A percentile compares a stretch with the other conserved stretches of the same genome.
These are phyloP conservation scores for Halenospora varia DNA, from an alignment of 495 filamentous ascomycete species.

Conservation along the genomic window DNA sequence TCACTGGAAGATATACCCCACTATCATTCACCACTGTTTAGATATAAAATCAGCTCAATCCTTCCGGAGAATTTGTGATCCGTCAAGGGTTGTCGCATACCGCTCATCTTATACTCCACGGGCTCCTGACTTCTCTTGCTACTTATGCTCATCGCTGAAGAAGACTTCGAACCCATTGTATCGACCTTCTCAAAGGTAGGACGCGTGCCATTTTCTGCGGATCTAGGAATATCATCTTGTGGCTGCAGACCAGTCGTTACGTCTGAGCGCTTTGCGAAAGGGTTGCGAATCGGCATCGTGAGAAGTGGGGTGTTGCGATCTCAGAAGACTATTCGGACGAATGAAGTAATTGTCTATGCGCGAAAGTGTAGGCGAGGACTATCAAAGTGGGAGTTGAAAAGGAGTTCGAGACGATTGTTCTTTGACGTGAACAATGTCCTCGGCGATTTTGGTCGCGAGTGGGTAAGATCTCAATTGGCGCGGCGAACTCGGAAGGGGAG, in stretches of 20 bases:
- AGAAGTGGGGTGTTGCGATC: constrained; percentile 2
- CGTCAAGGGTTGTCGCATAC: constrained; percentile 41
- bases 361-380: background rate
- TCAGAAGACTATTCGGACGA: background rate
- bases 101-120: constrained; percentile 78
- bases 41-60: background rate
- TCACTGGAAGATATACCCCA: constrained; percentile 92
- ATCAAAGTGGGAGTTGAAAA: background rate
- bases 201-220: constrained; percentile 36
- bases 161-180: constrained; percentile 50
- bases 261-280: constrained; percentile 58
- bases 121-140: constrained; percentile 53
- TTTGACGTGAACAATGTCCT: background rate
- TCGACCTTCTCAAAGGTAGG: constrained; percentile 50
- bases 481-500: background rate
- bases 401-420: too few species aligned
- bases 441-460: background rate
- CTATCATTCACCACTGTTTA: constrained; percentile 87
- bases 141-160: constrained; percentile 59
- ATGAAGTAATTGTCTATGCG: background rate
- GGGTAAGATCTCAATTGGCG: background rate
- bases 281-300: constrained; percentile 75
- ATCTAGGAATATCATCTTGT: constrained; percentile 50
- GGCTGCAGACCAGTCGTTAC: constrained; percentile 36
- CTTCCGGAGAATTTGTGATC: background rate